A percentile compares a stretch with the other conserved stretches of the same genome.
Conservation (phyloP, 2,329 filamentous ascomycete genomes). For the Hypomyces perniciosus region DNA sequence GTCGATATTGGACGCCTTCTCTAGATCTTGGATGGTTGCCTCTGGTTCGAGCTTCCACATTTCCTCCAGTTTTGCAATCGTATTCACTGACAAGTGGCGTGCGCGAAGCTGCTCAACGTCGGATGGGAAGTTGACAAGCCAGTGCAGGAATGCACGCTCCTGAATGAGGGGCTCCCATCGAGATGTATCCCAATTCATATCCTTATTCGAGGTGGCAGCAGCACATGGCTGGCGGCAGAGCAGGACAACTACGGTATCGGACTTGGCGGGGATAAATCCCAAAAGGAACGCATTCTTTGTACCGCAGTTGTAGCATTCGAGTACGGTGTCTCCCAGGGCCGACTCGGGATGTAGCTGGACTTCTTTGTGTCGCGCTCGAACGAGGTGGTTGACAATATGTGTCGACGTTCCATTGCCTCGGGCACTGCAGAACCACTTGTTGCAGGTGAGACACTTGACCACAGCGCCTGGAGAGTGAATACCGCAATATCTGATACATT, state of each 20-base stretch:
- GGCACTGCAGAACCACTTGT: constrained; percentile 98
- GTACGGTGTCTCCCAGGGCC: constrained; percentile 85
- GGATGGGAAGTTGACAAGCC: constrained; percentile 83
- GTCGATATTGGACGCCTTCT: constrained; percentile 85
- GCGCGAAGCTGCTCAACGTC: constrained; percentile 96
- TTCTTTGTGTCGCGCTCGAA: constrained; percentile 96
- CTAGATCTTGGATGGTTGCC: constrained; percentile 84
- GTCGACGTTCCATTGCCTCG: constrained; percentile 94
- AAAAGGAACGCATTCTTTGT: constrained; percentile 99
- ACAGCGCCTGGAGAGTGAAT: constrained; percentile 95
- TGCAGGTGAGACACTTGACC: constrained; percentile 91
- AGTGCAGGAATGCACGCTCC: constrained; percentile 88
- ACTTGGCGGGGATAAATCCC: constrained; percentile 97
- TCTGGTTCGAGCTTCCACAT: constrained; percentile 95
- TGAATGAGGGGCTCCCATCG: constrained; percentile 97
- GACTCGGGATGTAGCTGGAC: constrained; percentile 94
- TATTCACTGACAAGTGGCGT: constrained; percentile 84
- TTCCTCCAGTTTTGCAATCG: constrained; percentile 94
- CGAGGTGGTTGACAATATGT: constrained; percentile 96
- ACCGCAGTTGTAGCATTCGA: constrained; percentile 98
- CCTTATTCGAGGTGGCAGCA: constrained; percentile 89
- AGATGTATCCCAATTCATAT: constrained; percentile 99
- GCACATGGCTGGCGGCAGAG: constrained; percentile 96
- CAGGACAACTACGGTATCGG: constrained; percentile 94
- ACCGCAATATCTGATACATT: constrained; percentile 70